Evolutionary conservation across 805 yeast genomes (phyloP), one percentile per base, ranked within the genome.

Genomic region (Wickerhamiella sergipiensis): DNA sequence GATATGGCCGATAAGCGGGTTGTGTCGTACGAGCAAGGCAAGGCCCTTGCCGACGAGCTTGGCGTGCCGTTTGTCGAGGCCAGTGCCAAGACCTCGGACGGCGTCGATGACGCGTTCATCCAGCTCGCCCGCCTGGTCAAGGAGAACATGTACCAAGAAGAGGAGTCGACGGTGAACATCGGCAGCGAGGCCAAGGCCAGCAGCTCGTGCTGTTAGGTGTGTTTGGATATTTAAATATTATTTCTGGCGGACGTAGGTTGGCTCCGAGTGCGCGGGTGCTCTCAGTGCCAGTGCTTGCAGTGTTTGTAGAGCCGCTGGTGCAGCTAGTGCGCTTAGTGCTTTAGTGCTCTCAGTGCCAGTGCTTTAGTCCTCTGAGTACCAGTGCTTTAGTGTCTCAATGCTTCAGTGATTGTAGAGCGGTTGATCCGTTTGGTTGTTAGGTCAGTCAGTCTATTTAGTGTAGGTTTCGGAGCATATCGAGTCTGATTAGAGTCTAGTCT

Each of bases 61-160:
- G 85, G 85, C 51, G 75, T 92, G 51, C 95, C 95, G 29, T 92
- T 92, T 69, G 75, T 92, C 64, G 99, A 92, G 72, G 94, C 97
- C 29, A 81, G 92, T 69, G 98, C 99, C 40, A 92, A 92, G 74
- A 82, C 89, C 47, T 89, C 88, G 61, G 81, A 80, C 53, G 88
- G 89, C 63, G 98, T 92, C 55, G 95, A 86, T 62, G 87, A 87
- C 52, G 81, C 95, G 46, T 92, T 92, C 71, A 82, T 84, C 70
- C 85, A 87, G 60, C 76, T 92, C 62, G 96, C 97, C 12, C 78
- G 82, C 43, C 74, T 85, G 60, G 86, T 89, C 63, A 85, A 85
- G 70, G 95, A 86, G 50, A 84, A 83, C 67, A 80, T 81, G 55
- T 72, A 71, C 50, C 66, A 69, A 49, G 72, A 71, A 49, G 53